phyloP scores from a whole-genome alignment of 2,329 filamentous ascomycete species.

The Sphaerulina musiva region DNA sequence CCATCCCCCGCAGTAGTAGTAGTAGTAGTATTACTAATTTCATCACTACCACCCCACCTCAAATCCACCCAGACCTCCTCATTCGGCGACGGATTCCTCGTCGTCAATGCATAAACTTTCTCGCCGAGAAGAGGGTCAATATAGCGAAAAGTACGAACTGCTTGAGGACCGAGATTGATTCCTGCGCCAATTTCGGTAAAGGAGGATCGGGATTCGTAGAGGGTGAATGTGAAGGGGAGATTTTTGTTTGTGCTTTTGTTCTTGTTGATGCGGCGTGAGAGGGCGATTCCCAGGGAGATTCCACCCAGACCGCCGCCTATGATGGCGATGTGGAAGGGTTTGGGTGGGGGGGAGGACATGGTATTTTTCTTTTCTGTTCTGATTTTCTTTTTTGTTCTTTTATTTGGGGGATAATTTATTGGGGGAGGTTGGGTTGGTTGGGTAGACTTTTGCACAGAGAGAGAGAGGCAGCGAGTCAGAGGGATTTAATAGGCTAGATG shows the following conservation, averaged over 20 bases:
- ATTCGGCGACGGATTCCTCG: constrained; percentile 35
- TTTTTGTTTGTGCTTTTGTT: too few species aligned
- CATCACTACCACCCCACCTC: constrained; percentile 29
- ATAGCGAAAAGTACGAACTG: constrained; percentile 95
- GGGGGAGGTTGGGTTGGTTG: too few species aligned
- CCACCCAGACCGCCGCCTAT: constrained; percentile 56
- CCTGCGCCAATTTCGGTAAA: constrained; percentile 56
- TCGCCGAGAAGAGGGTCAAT: constrained; percentile 41
- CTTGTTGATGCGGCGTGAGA: constrained; percentile 31
- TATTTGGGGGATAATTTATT: too few species aligned
- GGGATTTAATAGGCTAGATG: too few species aligned
- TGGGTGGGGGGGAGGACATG: background rate
- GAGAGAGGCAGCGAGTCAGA: too few species aligned
- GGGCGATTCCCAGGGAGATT: constrained; percentile 49
- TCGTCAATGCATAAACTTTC: constrained; percentile 35
- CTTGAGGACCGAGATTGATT: constrained; percentile 54
- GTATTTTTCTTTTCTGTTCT: too few species aligned
- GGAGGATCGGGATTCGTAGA: constrained; percentile 38
- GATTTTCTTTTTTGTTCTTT: too few species aligned
- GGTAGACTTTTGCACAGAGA: too few species aligned
- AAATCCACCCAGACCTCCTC: constrained; percentile 38
- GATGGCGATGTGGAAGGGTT: constrained; percentile 40
- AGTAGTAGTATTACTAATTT: constrained; percentile 8
- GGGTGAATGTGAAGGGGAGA: constrained; percentile 23
- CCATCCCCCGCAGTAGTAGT: constrained; percentile 14